phyloP scores from a whole-genome alignment of 106 monocot species.

The Iris macrosiphon region DNA sequence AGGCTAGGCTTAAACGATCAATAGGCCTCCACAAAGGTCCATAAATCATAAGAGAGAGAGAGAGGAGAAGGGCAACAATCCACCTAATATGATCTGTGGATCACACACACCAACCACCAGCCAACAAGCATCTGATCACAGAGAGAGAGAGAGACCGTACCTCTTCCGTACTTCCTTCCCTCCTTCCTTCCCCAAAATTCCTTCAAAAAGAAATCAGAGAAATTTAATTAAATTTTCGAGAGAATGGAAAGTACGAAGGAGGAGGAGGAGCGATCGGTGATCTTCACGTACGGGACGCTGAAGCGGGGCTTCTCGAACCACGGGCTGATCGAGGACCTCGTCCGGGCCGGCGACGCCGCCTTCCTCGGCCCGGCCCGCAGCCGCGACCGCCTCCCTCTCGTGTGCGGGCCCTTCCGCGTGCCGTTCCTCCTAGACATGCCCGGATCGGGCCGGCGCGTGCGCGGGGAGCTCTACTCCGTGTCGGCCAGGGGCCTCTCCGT shows the following conservation, averaged over 20 bases:
- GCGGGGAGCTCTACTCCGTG: slow-evolving; percentile 67
- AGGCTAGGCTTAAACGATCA: too few species aligned
- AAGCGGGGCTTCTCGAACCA: slow-evolving; percentile 89
- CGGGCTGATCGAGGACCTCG: slow-evolving; percentile 48
- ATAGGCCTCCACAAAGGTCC: too few species aligned
- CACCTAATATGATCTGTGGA: too few species aligned
- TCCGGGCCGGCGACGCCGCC: slow-evolving; percentile 48
- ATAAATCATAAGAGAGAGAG: too few species aligned
- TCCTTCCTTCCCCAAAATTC: neutral
- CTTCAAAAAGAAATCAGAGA: neutral
- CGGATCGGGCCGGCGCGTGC: slow-evolving; percentile 36
- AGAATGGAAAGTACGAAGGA: neutral
- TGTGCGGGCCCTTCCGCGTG: slow-evolving; percentile 86
- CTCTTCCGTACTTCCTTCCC: neutral
- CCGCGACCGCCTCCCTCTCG: slow-evolving; percentile 40
- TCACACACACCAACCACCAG: too few species aligned
- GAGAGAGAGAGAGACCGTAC: too few species aligned
- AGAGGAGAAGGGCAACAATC: too few species aligned
- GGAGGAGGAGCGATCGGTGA: neutral
- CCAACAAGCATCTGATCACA: too few species aligned
- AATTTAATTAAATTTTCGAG: neutral
- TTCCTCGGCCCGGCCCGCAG: slow-evolving; percentile 48
- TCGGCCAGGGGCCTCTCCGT: slow-evolving; percentile 24
- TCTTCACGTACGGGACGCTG: slow-evolving; percentile 89
- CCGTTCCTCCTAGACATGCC: slow-evolving; percentile 87